phyloP scores from a whole-genome alignment of 164 flowering plant genomes.

The Piper longum region DNA sequence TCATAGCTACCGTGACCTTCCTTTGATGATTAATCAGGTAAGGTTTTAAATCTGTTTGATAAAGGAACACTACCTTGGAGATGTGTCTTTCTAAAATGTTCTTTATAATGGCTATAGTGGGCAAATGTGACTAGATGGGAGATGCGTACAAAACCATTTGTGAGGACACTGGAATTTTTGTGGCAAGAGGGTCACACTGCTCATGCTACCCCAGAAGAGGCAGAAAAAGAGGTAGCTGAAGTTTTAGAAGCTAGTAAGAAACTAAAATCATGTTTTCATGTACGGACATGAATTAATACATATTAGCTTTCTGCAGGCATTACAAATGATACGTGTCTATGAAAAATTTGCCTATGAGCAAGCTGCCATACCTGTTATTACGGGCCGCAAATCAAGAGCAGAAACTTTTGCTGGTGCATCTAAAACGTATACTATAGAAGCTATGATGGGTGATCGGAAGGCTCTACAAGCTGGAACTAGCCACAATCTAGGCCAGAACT shows the following conservation, averaged over 20 bases:
- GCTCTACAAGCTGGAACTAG: conserved; percentile 98
- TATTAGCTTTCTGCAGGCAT: conserved; percentile 50
- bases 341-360: conserved; percentile 84
- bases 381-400: conserved; percentile 79
- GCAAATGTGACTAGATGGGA: conserved; percentile 99
- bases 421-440: conserved; percentile 90
- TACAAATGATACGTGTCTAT: conserved; percentile 87
- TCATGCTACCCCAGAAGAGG: conserved; percentile 87
- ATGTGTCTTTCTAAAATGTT: background rate
- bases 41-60: conserved; percentile 1
- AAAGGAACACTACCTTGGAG: background rate
- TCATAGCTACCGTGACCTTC: conserved; percentile 95
- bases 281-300: conserved; percentile 5
- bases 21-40: conserved; percentile 95
- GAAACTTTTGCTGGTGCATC: conserved; percentile 99
- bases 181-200: conserved; percentile 99
- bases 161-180: conserved; percentile 91
- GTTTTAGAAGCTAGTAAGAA: background rate
- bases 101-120: conserved; percentile 43
- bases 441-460: conserved; percentile 97
- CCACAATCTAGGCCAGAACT: conserved; percentile 80
- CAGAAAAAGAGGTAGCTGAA: conserved; percentile 74
- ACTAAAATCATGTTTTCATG: background rate
- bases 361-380: conserved; percentile 93
- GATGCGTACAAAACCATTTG: conserved; percentile 95